Evolutionary conservation across 306 rosid species (phyloP).

Genomic region (Castanea sativa): DNA sequence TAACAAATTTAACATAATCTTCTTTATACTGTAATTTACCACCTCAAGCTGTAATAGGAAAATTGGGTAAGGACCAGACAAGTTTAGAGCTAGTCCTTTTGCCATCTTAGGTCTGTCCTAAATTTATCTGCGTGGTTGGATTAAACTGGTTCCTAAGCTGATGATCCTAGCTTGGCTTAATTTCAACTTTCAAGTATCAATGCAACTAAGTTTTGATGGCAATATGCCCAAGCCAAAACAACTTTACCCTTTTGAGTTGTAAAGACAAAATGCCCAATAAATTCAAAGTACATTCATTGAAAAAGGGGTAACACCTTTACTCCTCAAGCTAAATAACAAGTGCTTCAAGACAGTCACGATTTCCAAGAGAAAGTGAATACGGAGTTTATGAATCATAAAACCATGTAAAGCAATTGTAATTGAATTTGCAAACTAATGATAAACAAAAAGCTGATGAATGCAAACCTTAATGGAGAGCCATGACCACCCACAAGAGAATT

Average conservation of each 20-base stretch:
- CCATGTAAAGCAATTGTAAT: not conserved
- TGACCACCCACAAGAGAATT: conserved; percentile 31
- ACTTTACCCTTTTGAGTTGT: not conserved
- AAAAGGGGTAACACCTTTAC: conserved; percentile 13
- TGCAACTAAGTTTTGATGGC: not conserved
- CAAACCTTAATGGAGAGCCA: conserved; percentile 55
- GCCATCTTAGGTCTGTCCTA: not conserved
- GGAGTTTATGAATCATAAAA: not conserved
- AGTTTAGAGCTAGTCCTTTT: not conserved
- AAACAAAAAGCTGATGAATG: conserved; percentile 15
- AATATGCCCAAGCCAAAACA: conserved; percentile 13
- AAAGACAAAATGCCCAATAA: not conserved
- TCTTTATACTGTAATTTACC: not conserved
- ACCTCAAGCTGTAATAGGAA: not conserved
- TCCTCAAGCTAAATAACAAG: conserved; percentile 10
- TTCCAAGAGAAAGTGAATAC: conserved; percentile 3
- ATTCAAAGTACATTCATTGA: conserved; percentile 1
- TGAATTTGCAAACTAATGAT: conserved; percentile 1
- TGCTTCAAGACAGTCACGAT: not conserved
- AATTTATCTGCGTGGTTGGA: not conserved
- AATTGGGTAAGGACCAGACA: not conserved
- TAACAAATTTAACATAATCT: not conserved
- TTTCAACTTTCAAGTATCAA: conserved; percentile 19
- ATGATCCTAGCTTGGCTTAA: not conserved
- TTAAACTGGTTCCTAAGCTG: conserved; percentile 13